Base-by-base conservation (phyloP, 2,329 filamentous ascomycete species). In the Seiridium cupressi region DNA sequence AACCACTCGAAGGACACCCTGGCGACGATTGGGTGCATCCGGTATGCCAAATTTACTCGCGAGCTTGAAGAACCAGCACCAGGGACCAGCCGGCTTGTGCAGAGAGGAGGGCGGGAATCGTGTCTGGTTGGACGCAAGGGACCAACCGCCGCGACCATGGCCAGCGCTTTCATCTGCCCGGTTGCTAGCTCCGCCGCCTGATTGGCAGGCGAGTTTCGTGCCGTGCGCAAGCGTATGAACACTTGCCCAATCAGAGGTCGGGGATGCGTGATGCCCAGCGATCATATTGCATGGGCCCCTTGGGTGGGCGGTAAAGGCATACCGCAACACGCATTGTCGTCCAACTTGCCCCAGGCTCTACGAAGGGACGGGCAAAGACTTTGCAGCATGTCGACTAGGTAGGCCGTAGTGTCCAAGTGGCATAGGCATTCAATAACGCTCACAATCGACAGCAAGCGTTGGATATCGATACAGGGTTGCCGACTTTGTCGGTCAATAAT, bases 221-320 rank as follows among this genome's bases (percentile, higher is more conserved):
- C 65, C 65, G 66, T 57, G 62, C 66, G 64, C 64, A 59, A 47
- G 63, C 62, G 61, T 62, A 63, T 57, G 55, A 68, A 63, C 48
- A 61, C n/a, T 51, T 44, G 44, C 51, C 79, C 77, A 81, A 81
- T 81, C 68, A 77, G 60, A 60, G 54, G 13, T 54, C 60, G 49
- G 60, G 61, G 51, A 58, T 60, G 63, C 66, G 78, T 80, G 79
- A 80, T 74, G 69, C 70, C 68, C 64, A 55, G 64, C 65, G 73
- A 73, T 72, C 72, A 73, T 72, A 68, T 67, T 76, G 74, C 76
- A 79, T 69, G 66, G 64, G 66, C 13, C 64, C 63, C 70, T 64
- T 65, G 62, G 70, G 65, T 68, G 72, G 78, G 79, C 79, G 79
- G 79, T 73, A 81, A 81, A 69, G 40, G n/a, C 34, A 9, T 49